Evolutionary conservation across 805 yeast species (phyloP), one percentile per base, ranked within the genome.

Genomic region (Starmerella roubikii): DNA sequence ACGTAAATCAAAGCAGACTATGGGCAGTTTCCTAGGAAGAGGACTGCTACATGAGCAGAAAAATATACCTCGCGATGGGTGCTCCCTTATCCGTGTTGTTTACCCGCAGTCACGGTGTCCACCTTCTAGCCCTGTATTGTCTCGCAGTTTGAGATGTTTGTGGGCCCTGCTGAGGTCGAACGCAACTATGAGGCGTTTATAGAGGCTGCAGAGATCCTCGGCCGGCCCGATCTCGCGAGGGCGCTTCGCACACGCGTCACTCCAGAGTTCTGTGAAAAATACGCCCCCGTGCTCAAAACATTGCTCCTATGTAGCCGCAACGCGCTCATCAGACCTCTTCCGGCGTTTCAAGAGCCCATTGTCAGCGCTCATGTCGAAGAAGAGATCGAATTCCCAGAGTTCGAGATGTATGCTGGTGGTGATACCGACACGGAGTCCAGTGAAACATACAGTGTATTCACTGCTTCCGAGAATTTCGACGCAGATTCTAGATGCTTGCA

Each of bases 201-300:
- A 8, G 57, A 55, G 40, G 54, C 53, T 24, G 52, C 51, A 31
- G 40, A 39, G 16, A 54, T 59, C 5, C 33, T 47, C 2, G 61
- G 59, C 8, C 48, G 58, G 19, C 43, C 44, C 20, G 58, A 54
- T 13, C 38, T 57, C 11, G 53, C 61, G 2, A 37, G 32, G 20
- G 52, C 45, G 18, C 42, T 59, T 28, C 37, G 36, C 13, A 31
- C 21, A 5, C 48, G 54, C 25, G 42, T 57, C n/a, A 40, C 48
- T 7, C 28, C 18, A 16, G 21, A 31, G 5, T 36, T 52, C 17
- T 42, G 51, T 21, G 35, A 25, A 11, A 31, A 37, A 8, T 36
- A 50, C 26, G 55, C 52, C 3, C 38, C 39, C 18, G 26, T 42
- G 15, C 47, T 55, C 16, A 37, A 37, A 4, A 41, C 54, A 28